Evolutionary conservation across 371 early-diverging fungal genomes (phyloP).

Genomic region (Choanephora cucurbitarum): DNA sequence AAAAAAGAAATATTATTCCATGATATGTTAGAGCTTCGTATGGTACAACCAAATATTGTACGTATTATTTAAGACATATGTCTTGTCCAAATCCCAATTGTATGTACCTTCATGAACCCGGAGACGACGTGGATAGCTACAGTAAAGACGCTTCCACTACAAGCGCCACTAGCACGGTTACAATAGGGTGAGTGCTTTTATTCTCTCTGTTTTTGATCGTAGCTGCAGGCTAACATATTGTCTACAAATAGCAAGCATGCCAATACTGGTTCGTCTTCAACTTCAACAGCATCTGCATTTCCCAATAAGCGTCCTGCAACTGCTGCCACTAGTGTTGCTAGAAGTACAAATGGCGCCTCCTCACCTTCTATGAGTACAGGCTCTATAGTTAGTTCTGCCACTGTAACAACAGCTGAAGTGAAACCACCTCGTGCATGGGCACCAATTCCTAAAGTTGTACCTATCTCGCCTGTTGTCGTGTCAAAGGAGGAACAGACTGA

Average conservation of each 20-base stretch:
- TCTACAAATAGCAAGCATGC: constrained; percentile 27
- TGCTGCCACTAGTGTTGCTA: constrained; percentile 2
- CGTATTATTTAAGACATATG: constrained; percentile 76
- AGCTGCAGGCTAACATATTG: background rate
- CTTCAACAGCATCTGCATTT: constrained; percentile 13
- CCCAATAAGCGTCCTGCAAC: constrained; percentile 41
- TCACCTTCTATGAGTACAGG: constrained; percentile 4
- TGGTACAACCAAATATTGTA: constrained; percentile 91
- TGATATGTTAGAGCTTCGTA: constrained; percentile 64
- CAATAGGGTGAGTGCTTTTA: constrained; percentile 50
- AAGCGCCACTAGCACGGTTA: background rate
- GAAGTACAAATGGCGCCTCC: background rate
- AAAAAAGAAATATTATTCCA: background rate
- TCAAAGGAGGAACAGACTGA: background rate
- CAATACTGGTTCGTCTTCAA: constrained; percentile 14
- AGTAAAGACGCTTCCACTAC: constrained; percentile 45
- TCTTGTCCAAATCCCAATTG: constrained; percentile 81
- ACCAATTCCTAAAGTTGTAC: constrained; percentile 44
- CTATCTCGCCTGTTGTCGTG: constrained; percentile 25
- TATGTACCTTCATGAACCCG: constrained; percentile 86
- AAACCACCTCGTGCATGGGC: constrained; percentile 40
- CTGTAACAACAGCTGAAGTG: constrained; percentile 6
- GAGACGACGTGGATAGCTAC: constrained; percentile 72
- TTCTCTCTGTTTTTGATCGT: no score
- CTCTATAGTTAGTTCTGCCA: constrained; percentile 1